Percentiles rank a stretch among this genome's conserved stretches.
Conservation (phyloP, 148 eudicot species). For the Nyssa sinensis region DNA sequence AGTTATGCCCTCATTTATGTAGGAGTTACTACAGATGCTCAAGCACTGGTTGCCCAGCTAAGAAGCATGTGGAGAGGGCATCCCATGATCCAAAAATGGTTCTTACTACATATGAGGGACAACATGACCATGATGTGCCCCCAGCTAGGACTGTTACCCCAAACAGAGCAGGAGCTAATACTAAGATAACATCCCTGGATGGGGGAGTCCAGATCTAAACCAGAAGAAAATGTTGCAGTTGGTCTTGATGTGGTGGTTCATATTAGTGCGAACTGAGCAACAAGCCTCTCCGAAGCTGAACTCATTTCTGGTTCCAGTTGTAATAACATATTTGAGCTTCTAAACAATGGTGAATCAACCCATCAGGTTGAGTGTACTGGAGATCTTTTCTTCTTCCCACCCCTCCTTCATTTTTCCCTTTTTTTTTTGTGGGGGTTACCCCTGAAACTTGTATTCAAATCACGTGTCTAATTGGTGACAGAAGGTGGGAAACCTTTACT, state of each 20-base stretch:
- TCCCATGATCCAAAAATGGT: constrained; percentile 66
- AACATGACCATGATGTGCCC: constrained; percentile 65
- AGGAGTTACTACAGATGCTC: constrained; percentile 98
- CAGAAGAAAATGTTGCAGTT: constrained; percentile 36
- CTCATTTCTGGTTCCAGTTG: background rate
- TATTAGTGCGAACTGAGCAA: constrained; percentile 27
- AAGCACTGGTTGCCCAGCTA: constrained; percentile 69
- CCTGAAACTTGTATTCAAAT: constrained; percentile 4
- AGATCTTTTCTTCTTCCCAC: background rate
- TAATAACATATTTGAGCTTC: background rate
- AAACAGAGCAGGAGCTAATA: constrained; percentile 32
- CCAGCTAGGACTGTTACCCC: constrained; percentile 54
- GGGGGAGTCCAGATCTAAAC: constrained; percentile 35
- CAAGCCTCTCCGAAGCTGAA: constrained; percentile 16
- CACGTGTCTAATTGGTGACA: constrained; percentile 10
- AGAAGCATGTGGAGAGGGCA: constrained; percentile 89
- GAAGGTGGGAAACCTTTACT: background rate
- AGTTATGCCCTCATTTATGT: constrained; percentile 19
- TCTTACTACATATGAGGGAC: constrained; percentile 78
- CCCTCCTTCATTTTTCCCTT: no score
- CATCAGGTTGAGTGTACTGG: background rate
- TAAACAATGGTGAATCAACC: background rate
- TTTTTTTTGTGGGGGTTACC: background rate
- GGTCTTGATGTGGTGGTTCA: constrained; percentile 33
- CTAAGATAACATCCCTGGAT: constrained; percentile 23